A percentile compares a stretch with the other conserved stretches of the same genome.
Conservation (phyloP, 1,284 basidiomycete species). For the Entoloma clypeatum region DNA sequence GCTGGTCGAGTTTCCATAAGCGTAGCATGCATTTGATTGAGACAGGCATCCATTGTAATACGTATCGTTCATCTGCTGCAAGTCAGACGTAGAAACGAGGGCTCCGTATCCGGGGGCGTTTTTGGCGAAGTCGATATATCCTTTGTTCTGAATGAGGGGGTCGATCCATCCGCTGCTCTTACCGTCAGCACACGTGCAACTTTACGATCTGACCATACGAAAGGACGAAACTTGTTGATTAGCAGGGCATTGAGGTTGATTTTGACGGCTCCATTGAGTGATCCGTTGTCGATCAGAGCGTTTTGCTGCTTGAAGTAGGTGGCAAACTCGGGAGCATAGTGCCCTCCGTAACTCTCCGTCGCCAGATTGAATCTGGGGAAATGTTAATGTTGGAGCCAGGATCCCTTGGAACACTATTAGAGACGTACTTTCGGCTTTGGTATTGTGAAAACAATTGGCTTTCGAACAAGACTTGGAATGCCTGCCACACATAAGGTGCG, state of each 20-base stretch:
- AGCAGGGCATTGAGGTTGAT: slow-evolving; percentile 45
- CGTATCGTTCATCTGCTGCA: slow-evolving; percentile 44
- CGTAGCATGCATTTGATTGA: slow-evolving; percentile 51
- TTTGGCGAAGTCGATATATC: slow-evolving; percentile 57
- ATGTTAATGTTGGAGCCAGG: background rate
- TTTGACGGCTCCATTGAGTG: slow-evolving; percentile 42
- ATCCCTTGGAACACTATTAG: background rate
- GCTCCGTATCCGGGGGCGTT: slow-evolving; percentile 64
- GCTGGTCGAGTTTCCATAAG: slow-evolving; percentile 40
- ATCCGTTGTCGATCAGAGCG: slow-evolving; percentile 42
- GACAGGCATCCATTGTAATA: slow-evolving; percentile 52
- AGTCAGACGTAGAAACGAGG: slow-evolving; percentile 41
- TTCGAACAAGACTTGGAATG: slow-evolving; percentile 67
- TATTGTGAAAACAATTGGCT: slow-evolving; percentile 57
- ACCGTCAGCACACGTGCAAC: slow-evolving; percentile 1
- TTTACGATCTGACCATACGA: background rate
- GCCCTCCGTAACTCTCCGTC: slow-evolving; percentile 67
- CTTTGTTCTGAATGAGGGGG: slow-evolving; percentile 57
- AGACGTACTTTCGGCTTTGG: slow-evolving; percentile 49
- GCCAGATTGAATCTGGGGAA: slow-evolving; percentile 55
- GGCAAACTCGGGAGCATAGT: slow-evolving; percentile 63
- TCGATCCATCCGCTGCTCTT: slow-evolving; percentile 59
- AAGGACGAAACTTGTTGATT: slow-evolving; percentile 47
- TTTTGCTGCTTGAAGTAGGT: slow-evolving; percentile 69
- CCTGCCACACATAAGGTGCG: slow-evolving; percentile 54